Percentiles rank a stretch among this genome's conserved stretches.
phyloP scores from a whole-genome alignment of 768 basidiomycete genomes.

The Mrakia gelida region DNA sequence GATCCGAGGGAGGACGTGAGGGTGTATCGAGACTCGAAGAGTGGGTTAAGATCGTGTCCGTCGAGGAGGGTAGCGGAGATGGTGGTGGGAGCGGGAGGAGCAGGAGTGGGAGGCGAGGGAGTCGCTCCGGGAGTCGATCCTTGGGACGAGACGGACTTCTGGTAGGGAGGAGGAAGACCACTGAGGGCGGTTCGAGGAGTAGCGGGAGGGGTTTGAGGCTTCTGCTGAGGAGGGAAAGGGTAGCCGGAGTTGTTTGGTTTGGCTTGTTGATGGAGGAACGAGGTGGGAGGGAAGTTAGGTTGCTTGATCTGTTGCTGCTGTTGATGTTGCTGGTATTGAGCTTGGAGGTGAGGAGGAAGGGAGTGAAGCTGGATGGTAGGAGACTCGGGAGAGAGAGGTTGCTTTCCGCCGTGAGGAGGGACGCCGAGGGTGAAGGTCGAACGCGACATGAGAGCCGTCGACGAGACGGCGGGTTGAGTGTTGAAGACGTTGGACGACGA shows the following conservation, averaged over 20 bases:
- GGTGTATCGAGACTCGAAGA: slow-evolving; percentile 41
- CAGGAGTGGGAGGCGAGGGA: background rate
- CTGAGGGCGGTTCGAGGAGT: background rate
- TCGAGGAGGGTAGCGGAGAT: slow-evolving; percentile 35
- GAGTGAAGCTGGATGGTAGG: background rate
- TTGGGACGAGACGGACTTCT: background rate
- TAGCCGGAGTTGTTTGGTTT: background rate
- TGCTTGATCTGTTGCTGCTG: slow-evolving; percentile 9
- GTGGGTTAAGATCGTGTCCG: slow-evolving; percentile 35
- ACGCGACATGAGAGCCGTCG: background rate
- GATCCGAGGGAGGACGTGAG: slow-evolving; percentile 58
- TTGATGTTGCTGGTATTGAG: background rate
- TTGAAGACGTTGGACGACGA: background rate
- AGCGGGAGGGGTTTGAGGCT: slow-evolving; percentile 7
- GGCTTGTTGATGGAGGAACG: slow-evolving; percentile 9
- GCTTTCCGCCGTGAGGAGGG: background rate
- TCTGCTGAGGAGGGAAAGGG: slow-evolving; percentile 9
- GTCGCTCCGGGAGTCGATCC: background rate
- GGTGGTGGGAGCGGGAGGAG: background rate
- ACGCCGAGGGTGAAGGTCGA: background rate
- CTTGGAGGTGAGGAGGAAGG: background rate
- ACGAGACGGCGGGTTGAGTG: background rate
- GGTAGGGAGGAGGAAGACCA: background rate
- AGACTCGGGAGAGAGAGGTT: slow-evolving; percentile 12
- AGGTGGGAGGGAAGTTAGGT: background rate